phyloP scores from a whole-genome alignment of 2,329 filamentous ascomycete genomes.

The Apiospora aurea region DNA sequence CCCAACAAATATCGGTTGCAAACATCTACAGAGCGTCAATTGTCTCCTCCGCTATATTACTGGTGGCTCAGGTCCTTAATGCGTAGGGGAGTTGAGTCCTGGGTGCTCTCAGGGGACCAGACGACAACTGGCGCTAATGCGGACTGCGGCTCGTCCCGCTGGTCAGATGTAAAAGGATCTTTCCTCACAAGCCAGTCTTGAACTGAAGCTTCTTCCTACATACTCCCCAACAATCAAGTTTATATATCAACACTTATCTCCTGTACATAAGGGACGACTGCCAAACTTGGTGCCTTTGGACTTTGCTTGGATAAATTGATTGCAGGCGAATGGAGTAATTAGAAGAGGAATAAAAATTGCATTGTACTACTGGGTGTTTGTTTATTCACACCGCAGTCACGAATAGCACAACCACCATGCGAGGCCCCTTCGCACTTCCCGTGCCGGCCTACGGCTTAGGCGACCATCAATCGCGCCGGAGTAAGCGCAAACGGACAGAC shows the following conservation, averaged over 20 bases:
- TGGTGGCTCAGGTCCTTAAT: background rate
- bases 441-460: conserved; percentile 39
- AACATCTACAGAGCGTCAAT: too few species aligned
- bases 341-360: background rate
- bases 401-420: conserved; percentile 29
- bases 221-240: background rate
- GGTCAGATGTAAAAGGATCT: background rate
- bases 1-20: background rate
- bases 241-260: background rate
- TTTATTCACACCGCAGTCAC: background rate
- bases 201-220: background rate
- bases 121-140: conserved; percentile 28
- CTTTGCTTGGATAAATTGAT: background rate
- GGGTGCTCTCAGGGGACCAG: too few species aligned
- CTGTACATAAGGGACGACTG: background rate
- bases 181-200: background rate
- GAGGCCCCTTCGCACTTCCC: conserved; percentile 40
- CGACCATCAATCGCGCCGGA: conserved; percentile 32
- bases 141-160: conserved; percentile 32
- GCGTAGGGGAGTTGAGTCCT: background rate
- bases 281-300: background rate
- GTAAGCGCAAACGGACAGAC: conserved; percentile 46
- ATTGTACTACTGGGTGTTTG: too few species aligned
- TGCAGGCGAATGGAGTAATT: background rate
- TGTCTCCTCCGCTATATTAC: too few species aligned